These are phyloP conservation scores for Magnaporthiopsis rhizophila DNA, from an alignment of 2,329 filamentous ascomycete species.

Conservation along the genomic window DNA sequence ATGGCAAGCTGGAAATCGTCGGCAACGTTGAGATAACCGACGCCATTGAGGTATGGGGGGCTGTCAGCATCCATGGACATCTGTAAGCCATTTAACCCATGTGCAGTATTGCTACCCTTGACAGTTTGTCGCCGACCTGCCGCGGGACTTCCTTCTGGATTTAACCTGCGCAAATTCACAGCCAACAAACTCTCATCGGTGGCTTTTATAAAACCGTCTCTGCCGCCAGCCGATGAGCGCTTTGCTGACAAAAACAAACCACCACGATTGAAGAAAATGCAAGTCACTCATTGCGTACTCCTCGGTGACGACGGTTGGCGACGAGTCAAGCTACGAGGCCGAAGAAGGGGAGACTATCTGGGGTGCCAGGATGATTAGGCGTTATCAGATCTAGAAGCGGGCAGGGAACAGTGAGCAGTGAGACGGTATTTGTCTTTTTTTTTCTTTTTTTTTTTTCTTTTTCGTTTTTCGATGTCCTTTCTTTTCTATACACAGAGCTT, in stretches of 20 bases:
- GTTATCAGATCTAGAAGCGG: not conserved
- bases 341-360: slow-evolving; percentile 34
- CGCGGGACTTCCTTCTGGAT: too few relatives aligned
- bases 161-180: too few relatives aligned
- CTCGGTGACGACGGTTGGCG: slow-evolving; percentile 37
- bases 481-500: not conserved
- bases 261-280: slow-evolving; percentile 25
- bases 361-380: slow-evolving; percentile 30
- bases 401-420: slow-evolving; percentile 18
- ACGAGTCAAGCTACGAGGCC: slow-evolving; percentile 33
- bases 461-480: not conserved
- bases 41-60: slow-evolving; percentile 37
- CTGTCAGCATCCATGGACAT: slow-evolving; percentile 35
- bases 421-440: not conserved
- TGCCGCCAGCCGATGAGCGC: not conserved
- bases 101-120: too few relatives aligned
- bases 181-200: too few relatives aligned
- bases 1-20: slow-evolving; percentile 35
- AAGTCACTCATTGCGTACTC: slow-evolving; percentile 35
- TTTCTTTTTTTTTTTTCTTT: not conserved
- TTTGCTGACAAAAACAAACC: not conserved
- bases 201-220: not conserved
- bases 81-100: slow-evolving; percentile 27
- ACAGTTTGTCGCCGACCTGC: too few relatives aligned
- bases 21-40: slow-evolving; percentile 34